Percentiles rank a stretch among this genome's conserved stretches.
phyloP scores from a whole-genome alignment of 75 land plant genomes.

The Cryptomeria japonica region DNA sequence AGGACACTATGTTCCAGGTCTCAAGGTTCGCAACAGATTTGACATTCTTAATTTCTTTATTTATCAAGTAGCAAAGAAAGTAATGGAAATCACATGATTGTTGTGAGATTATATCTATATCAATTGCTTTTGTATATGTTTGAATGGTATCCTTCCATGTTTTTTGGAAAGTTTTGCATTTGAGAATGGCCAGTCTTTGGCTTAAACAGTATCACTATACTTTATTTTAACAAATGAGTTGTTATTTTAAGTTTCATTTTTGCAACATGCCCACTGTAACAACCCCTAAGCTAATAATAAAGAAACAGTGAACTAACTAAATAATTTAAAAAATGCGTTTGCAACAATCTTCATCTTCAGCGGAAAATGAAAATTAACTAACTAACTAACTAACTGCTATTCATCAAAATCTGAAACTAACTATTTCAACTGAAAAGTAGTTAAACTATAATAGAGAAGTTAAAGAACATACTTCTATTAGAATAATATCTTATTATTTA shows the following conservation, averaged over 20 bases:
- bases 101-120: background rate
- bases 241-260: background rate
- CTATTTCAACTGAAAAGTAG: no score
- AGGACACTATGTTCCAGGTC: conserved; percentile 45
- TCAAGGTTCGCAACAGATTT: conserved; percentile 28
- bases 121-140: background rate
- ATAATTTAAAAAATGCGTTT: no score
- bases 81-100: background rate
- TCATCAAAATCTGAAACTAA: no score
- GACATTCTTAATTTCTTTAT: background rate
- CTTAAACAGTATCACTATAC: background rate
- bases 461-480: no score
- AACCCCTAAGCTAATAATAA: no score
- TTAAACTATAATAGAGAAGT: no score
- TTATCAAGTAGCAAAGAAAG: background rate
- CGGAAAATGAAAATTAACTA: no score
- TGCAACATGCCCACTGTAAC: background rate
- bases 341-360: no score
- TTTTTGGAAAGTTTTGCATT: background rate
- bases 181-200: background rate
- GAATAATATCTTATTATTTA: no score
- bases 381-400: no score
- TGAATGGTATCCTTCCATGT: background rate
- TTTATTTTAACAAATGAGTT: background rate
- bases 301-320: no score